These are phyloP conservation scores for Plectosphaerella sp. DNA, from an alignment of 2,329 filamentous ascomycete species.

Conservation along the genomic window DNA sequence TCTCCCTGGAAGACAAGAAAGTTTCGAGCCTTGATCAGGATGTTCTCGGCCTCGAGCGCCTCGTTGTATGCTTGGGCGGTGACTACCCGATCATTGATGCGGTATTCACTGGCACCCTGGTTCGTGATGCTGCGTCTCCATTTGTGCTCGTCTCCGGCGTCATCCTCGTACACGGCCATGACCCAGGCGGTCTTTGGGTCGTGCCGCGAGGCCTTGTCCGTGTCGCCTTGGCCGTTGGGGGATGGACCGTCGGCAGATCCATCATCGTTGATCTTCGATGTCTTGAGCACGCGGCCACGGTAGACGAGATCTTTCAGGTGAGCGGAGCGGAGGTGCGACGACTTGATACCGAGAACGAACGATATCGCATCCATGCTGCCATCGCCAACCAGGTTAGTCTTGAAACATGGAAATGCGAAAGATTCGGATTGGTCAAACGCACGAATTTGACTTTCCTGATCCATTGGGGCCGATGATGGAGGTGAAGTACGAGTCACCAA, in stretches of 20 bases:
- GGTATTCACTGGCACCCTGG: constrained; percentile 86
- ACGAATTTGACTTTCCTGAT: constrained; percentile 98
- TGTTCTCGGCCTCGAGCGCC: constrained; percentile 87
- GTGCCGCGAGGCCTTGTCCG: constrained; percentile 53
- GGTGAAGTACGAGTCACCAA: constrained; percentile 97
- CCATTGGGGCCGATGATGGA: constrained; percentile 99
- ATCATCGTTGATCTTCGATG: constrained; percentile 88
- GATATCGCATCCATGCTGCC: constrained; percentile 96
- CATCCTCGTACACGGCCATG: constrained; percentile 98
- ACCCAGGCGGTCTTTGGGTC: constrained; percentile 97
- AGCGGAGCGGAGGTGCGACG: constrained; percentile 90
- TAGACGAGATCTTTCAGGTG: constrained; percentile 95
- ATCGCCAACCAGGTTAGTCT: constrained; percentile 14
- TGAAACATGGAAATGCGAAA: neutral
- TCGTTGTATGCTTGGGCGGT: constrained; percentile 91
- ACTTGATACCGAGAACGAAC: constrained; percentile 97
- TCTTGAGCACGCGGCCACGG: constrained; percentile 87
- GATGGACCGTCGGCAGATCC: constrained; percentile 62
- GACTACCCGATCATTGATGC: constrained; percentile 90
- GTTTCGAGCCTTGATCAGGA: constrained; percentile 95
- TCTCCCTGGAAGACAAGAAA: constrained; percentile 98
- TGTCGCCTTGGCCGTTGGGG: constrained; percentile 56
- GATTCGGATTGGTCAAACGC: constrained; percentile 23
- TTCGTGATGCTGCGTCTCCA: constrained; percentile 96
- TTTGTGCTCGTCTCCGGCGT: constrained; percentile 87